A percentile compares a stretch with the other conserved stretches of the same genome.
phyloP scores from a whole-genome alignment of 805 yeast genomes.

The Wickerhamiella lipophila region DNA sequence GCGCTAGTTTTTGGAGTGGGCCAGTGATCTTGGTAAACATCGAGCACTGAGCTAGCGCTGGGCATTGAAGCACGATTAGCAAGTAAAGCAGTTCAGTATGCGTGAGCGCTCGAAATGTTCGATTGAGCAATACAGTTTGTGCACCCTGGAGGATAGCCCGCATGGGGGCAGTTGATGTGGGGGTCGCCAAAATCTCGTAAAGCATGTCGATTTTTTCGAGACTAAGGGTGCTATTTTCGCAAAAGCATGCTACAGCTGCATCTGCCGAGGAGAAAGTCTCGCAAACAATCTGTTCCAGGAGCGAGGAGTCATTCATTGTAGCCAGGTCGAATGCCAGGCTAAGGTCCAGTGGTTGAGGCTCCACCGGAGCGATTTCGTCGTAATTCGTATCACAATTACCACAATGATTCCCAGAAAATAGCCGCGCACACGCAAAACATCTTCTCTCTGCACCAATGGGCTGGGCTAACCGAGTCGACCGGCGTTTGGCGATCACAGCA shows the following conservation, averaged over 20 bases:
- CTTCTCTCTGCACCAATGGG: constrained; percentile 11
- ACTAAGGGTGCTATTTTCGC: background rate
- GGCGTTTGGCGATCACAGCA: background rate
- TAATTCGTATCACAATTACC: constrained; percentile 19
- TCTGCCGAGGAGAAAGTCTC: constrained; percentile 15
- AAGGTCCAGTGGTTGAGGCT: constrained; percentile 15
- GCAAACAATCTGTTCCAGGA: constrained; percentile 19
- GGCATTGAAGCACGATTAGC: constrained; percentile 20
- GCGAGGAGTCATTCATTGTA: constrained; percentile 14
- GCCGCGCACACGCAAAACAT: constrained; percentile 19
- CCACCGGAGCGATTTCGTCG: background rate
- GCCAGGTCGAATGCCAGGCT: constrained; percentile 19
- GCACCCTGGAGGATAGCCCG: constrained; percentile 24
- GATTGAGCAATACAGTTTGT: constrained; percentile 18
- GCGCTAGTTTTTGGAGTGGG: constrained; percentile 22
- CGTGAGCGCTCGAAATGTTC: constrained; percentile 16
- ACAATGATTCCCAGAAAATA: constrained; percentile 16
- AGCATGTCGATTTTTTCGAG: constrained; percentile 1
- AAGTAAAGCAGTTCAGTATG: constrained; percentile 18
- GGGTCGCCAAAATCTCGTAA: constrained; percentile 16
- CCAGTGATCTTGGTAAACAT: constrained; percentile 25
- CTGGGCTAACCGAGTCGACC: background rate
- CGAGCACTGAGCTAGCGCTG: constrained; percentile 22
- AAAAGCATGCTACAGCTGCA: background rate
- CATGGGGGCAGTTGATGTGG: constrained; percentile 20